Conservation (phyloP, 345 rosid species). For the Sonneratia alba region DNA sequence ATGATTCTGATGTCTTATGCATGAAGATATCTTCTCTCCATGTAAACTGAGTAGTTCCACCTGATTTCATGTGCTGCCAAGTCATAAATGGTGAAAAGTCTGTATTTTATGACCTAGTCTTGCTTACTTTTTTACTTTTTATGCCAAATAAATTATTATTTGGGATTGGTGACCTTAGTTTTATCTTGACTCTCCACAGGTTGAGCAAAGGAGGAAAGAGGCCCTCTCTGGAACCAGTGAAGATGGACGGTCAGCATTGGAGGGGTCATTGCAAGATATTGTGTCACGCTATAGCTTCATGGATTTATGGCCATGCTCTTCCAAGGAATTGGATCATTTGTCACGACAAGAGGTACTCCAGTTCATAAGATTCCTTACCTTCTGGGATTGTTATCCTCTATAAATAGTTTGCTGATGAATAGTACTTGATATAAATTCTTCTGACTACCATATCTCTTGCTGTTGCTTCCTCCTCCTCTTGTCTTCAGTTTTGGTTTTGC, state of each 20-base stretch:
- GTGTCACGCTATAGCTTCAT: constrained; percentile 78
- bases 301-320: constrained; percentile 94
- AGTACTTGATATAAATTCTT: background rate
- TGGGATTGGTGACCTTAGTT: background rate
- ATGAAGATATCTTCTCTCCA: background rate
- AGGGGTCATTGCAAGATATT: constrained; percentile 67
- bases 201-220: constrained; percentile 93
- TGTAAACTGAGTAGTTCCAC: background rate
- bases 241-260: constrained; percentile 51
- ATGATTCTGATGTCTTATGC: background rate
- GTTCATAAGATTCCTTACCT: background rate
- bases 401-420: background rate
- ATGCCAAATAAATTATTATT: background rate
- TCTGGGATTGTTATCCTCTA: background rate
- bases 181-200: constrained; percentile 26
- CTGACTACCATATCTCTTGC: no score
- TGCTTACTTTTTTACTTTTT: background rate
- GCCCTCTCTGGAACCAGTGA: constrained; percentile 65
- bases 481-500: background rate
- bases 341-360: constrained; percentile 77
- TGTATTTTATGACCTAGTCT: background rate
- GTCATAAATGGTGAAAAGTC: background rate
- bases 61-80: background rate
- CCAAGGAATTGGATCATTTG: constrained; percentile 76
- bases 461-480: background rate